Evolutionary conservation across 1,139 yeast genomes (phyloP).

Genomic region (Kodamaea sp.): DNA sequence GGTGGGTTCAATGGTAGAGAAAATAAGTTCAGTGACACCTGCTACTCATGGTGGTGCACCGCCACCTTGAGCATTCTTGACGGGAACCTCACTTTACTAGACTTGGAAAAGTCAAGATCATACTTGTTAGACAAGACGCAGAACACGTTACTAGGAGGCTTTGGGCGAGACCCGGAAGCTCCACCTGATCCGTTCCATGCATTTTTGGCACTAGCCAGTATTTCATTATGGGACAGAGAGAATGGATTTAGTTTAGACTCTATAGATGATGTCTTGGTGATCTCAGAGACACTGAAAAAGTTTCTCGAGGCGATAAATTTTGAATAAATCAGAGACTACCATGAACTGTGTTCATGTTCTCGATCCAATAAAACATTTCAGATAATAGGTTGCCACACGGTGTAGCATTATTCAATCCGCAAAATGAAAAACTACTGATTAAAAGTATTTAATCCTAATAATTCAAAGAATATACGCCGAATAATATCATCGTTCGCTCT

Average conservation of each 20-base stretch:
- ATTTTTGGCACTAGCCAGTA: constrained; percentile 59
- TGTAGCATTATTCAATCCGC: too few relatives aligned
- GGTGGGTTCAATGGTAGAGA: constrained; percentile 92
- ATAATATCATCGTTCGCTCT: too few relatives aligned
- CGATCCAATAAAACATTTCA: too few relatives aligned
- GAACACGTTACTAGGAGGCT: constrained; percentile 73
- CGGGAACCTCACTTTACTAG: constrained; percentile 30
- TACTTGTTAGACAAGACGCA: constrained; percentile 67
- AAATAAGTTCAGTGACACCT: constrained; percentile 84
- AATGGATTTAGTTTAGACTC: constrained; percentile 14
- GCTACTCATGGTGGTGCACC: constrained; percentile 88
- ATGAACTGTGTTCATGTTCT: too few relatives aligned
- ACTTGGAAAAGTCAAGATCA: constrained; percentile 34
- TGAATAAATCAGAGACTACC: not conserved
- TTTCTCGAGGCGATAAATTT: constrained; percentile 12
- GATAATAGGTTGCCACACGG: too few relatives aligned
- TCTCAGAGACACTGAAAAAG: constrained; percentile 22
- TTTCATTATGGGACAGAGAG: constrained; percentile 42
- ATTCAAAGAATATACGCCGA: too few relatives aligned
- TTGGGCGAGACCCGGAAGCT: constrained; percentile 63
- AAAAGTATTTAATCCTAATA: too few relatives aligned
- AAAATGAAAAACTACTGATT: too few relatives aligned
- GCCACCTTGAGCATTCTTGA: constrained; percentile 56
- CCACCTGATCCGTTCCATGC: constrained; percentile 74
- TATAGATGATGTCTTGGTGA: constrained; percentile 30